Percentiles rank a stretch among this genome's conserved stretches.
Conservation (phyloP, 2,329 filamentous ascomycete species). For the Phialocephala subalpina region DNA sequence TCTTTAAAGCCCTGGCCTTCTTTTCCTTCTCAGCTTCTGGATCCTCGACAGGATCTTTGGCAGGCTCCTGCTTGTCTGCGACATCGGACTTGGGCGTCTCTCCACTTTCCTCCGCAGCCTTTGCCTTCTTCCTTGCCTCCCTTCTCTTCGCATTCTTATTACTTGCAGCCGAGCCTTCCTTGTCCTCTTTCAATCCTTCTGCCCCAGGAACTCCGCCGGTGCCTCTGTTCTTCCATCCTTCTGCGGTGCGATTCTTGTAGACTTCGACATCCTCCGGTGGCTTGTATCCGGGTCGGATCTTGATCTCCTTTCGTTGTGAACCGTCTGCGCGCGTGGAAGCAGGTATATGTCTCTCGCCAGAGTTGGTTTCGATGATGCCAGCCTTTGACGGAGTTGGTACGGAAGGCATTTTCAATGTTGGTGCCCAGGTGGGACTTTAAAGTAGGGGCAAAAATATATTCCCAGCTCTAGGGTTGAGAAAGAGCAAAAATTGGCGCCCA, state of each 20-base stretch:
- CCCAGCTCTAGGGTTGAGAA: not conserved
- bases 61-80: conserved; percentile 32
- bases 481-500: conserved; percentile 11
- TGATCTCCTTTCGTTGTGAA: conserved; percentile 91
- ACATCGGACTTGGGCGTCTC: conserved; percentile 50
- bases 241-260: conserved; percentile 92
- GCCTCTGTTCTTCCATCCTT: conserved; percentile 81
- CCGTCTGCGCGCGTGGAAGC: conserved; percentile 88
- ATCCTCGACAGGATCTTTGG: conserved; percentile 49
- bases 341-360: conserved; percentile 88
- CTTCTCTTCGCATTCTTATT: conserved; percentile 89
- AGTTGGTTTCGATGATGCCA: conserved; percentile 77
- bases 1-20: conserved; percentile 88
- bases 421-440: conserved; percentile 12
- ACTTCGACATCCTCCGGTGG: conserved; percentile 95
- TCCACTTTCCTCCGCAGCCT: conserved; percentile 46
- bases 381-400: conserved; percentile 61
- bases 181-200: conserved; percentile 58
- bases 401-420: conserved; percentile 45
- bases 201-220: conserved; percentile 80
- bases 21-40: conserved; percentile 85
- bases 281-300: conserved; percentile 90
- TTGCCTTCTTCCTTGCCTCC: conserved; percentile 70
- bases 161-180: conserved; percentile 58
- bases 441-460: not conserved